These are phyloP conservation scores for Camelina sativa DNA, from an alignment of 345 rosid genomes.

Conservation along the genomic window DNA sequence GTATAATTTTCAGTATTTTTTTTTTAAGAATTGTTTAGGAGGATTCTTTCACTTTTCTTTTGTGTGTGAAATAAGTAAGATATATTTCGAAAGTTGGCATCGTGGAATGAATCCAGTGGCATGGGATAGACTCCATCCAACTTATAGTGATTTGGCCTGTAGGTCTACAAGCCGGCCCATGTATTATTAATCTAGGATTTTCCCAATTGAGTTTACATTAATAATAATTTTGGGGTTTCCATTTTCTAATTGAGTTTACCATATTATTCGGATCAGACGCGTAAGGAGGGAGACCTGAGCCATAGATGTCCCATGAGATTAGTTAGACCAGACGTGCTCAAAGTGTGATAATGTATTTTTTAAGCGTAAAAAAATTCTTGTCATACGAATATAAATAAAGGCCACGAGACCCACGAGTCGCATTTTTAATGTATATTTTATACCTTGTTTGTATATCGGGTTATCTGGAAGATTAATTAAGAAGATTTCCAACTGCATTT, in stretches of 20 bases:
- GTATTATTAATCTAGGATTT: neutral
- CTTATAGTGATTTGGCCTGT: neutral
- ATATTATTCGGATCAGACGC: neutral
- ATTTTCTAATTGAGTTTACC: neutral
- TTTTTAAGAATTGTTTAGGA: no score
- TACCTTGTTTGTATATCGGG: no score
- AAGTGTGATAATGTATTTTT: constrained; percentile 26
- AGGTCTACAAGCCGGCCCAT: neutral
- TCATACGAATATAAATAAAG: neutral
- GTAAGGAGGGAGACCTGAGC: neutral
- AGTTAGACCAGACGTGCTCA: constrained; percentile 12
- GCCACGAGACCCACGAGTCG: constrained; percentile 26
- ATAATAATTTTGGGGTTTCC: neutral
- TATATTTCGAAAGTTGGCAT: no score
- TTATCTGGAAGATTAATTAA: neutral
- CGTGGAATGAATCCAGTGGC: neutral
- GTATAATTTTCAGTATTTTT: no score
- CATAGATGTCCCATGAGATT: neutral
- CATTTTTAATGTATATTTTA: neutral
- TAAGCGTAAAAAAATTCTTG: constrained; percentile 2
- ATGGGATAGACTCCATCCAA: neutral
- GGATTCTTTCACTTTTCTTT: no score
- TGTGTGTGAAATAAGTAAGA: no score
- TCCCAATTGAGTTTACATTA: neutral
- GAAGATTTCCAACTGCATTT: neutral